A percentile compares a stretch with the other conserved stretches of the same genome.
Conservation (phyloP, 2,329 filamentous ascomycete genomes). For the Phoma sp. region DNA sequence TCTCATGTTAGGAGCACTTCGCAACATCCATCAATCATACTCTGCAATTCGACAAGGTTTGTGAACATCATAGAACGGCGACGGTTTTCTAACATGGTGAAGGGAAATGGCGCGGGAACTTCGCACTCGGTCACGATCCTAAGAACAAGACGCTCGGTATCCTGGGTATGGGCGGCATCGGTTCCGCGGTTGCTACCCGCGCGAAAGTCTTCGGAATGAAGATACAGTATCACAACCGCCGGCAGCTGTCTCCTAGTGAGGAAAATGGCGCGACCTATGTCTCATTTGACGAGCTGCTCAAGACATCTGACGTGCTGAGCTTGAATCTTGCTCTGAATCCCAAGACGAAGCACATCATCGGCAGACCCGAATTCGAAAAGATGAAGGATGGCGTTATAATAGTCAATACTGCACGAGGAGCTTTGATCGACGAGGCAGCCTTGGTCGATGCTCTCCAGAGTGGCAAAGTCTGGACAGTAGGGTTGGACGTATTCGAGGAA, state of each 20-base stretch:
- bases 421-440: constrained; percentile 63
- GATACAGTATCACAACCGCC: constrained; percentile 65
- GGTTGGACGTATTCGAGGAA: constrained; percentile 64
- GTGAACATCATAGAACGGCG: constrained; percentile 4
- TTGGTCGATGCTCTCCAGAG: constrained; percentile 60
- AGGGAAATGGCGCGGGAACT: constrained; percentile 54
- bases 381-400: constrained; percentile 64
- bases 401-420: constrained; percentile 64
- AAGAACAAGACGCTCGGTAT: constrained; percentile 62
- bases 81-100: constrained; percentile 13
- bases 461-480: constrained; percentile 61
- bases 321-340: constrained; percentile 60
- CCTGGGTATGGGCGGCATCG: constrained; percentile 66
- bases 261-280: constrained; percentile 60
- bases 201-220: constrained; percentile 63
- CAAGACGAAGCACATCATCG: constrained; percentile 60
- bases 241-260: constrained; percentile 44
- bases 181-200: constrained; percentile 55
- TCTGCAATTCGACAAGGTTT: constrained; percentile 52
- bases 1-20: constrained; percentile 59
- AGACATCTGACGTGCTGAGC: constrained; percentile 61
- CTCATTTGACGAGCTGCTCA: constrained; percentile 61
- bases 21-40: constrained; percentile 56
- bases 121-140: constrained; percentile 59
- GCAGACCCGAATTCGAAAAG: constrained; percentile 55